Evolutionary conservation across 2,329 filamentous ascomycete species (phyloP).

Genomic region (Hymenoscyphus fraxineus): DNA sequence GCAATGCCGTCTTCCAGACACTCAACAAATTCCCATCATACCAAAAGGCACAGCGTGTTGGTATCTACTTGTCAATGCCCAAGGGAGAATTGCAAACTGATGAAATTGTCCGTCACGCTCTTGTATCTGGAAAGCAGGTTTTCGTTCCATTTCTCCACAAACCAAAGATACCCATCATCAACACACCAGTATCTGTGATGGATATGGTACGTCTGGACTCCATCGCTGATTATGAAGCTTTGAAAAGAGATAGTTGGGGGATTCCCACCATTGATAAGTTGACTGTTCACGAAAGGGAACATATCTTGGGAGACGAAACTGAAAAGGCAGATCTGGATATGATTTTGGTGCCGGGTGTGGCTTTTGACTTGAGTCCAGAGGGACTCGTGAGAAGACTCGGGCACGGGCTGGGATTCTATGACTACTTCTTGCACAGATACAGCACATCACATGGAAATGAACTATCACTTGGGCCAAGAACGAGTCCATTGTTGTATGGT

Average conservation of each 20-base stretch:
- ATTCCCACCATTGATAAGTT: conserved; percentile 77
- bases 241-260: conserved; percentile 82
- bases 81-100: conserved; percentile 80
- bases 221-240: conserved; percentile 70
- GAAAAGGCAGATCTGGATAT: conserved; percentile 64
- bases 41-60: conserved; percentile 67
- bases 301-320: conserved; percentile 62
- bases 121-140: conserved; percentile 74
- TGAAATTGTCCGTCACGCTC: conserved; percentile 74
- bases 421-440: conserved; percentile 82
- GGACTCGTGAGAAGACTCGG: conserved; percentile 70
- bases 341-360: conserved; percentile 88
- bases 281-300: conserved; percentile 63
- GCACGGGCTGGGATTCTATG: conserved; percentile 96
- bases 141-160: conserved; percentile 88
- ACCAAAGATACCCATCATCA: conserved; percentile 36
- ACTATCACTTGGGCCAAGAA: conserved; percentile 55
- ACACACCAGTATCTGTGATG: conserved; percentile 68
- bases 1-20: conserved; percentile 58
- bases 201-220: conserved; percentile 84
- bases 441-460: conserved; percentile 33
- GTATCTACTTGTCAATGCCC: conserved; percentile 93
- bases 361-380: conserved; percentile 64
- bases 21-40: conserved; percentile 71
- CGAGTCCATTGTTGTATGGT: conserved; percentile 60